A percentile compares a stretch with the other conserved stretches of the same genome.
These are phyloP conservation scores for Nicotiana attenuata DNA, from an alignment of 257 asterid species.

Conservation along the genomic window DNA sequence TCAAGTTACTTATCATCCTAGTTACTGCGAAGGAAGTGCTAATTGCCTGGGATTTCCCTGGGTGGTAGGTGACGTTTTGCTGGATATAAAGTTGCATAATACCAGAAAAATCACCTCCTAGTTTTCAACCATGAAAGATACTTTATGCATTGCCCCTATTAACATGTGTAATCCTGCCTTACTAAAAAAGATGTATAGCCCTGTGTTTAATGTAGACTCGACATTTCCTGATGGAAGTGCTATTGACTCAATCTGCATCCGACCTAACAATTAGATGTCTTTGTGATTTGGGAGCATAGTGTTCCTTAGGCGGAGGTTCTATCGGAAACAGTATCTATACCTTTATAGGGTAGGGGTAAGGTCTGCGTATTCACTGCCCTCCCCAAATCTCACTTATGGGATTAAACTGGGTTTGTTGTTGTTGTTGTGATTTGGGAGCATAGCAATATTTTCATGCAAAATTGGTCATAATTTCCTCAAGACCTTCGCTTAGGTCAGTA, in stretches of 20 bases:
- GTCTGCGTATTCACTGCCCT: too few relatives aligned
- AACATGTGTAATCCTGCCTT: background rate
- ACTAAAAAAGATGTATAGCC: background rate
- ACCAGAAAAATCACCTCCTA: background rate
- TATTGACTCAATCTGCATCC: background rate
- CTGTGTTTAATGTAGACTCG: background rate
- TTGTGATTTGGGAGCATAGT: background rate
- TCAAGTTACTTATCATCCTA: slow-evolving; percentile 60
- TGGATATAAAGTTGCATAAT: slow-evolving; percentile 44
- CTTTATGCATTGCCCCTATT: background rate
- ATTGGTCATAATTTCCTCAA: background rate
- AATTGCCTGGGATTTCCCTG: slow-evolving; percentile 88
- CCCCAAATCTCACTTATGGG: too few relatives aligned
- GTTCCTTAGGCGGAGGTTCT: too few relatives aligned
- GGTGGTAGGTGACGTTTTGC: slow-evolving; percentile 67
- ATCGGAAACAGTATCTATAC: too few relatives aligned
- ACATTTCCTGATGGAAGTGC: background rate
- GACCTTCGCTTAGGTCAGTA: background rate
- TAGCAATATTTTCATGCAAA: background rate
- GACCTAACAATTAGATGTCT: background rate
- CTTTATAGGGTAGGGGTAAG: too few relatives aligned
- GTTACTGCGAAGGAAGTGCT: slow-evolving; percentile 33
- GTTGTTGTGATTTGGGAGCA: background rate
- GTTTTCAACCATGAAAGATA: background rate
- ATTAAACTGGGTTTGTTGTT: too few relatives aligned